Percentiles rank a stretch among this genome's conserved stretches.
Conservation (phyloP, 2,329 filamentous ascomycete genomes). For the Tothia fuscella region DNA sequence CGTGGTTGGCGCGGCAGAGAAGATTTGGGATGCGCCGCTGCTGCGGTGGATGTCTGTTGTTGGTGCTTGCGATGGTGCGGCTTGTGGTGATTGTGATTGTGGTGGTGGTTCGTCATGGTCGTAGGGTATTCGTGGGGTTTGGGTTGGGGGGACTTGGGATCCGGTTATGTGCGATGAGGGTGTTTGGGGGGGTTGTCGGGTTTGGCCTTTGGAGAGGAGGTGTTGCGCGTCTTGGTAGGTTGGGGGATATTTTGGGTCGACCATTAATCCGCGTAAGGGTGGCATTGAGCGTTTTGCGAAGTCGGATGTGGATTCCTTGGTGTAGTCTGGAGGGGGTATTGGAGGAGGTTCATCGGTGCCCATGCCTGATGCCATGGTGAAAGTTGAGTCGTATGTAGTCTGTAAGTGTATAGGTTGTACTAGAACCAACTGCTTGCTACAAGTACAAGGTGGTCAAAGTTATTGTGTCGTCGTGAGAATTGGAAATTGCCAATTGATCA, state of each 20-base stretch:
- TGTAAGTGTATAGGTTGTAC: too few species aligned
- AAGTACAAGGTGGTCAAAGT: too few species aligned
- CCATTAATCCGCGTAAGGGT: slow-evolving; percentile 10
- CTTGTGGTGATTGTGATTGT: not conserved
- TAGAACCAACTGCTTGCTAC: too few species aligned
- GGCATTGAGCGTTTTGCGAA: slow-evolving; percentile 7
- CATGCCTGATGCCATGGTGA: slow-evolving; percentile 6
- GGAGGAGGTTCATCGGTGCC: slow-evolving; percentile 7
- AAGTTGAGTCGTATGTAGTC: not conserved
- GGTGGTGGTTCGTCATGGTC: not conserved
- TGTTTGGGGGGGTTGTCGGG: not conserved
- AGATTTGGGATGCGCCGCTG: slow-evolving; percentile 11
- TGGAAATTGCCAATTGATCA: too few species aligned
- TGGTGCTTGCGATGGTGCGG: not conserved
- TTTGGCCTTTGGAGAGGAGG: not conserved
- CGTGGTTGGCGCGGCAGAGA: slow-evolving; percentile 16
- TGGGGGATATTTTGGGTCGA: slow-evolving; percentile 11
- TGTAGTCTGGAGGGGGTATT: slow-evolving; percentile 10
- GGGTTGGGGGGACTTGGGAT: not conserved
- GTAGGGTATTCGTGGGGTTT: not conserved
- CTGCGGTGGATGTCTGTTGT: slow-evolving; percentile 1
- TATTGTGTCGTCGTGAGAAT: too few species aligned
- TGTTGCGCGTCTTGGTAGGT: slow-evolving; percentile 6
- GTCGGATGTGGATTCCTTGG: slow-evolving; percentile 3
- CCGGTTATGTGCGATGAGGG: not conserved